Evolutionary conservation across 148 eudicot genomes (phyloP).

Genomic region (Heliosperma pusillum): DNA sequence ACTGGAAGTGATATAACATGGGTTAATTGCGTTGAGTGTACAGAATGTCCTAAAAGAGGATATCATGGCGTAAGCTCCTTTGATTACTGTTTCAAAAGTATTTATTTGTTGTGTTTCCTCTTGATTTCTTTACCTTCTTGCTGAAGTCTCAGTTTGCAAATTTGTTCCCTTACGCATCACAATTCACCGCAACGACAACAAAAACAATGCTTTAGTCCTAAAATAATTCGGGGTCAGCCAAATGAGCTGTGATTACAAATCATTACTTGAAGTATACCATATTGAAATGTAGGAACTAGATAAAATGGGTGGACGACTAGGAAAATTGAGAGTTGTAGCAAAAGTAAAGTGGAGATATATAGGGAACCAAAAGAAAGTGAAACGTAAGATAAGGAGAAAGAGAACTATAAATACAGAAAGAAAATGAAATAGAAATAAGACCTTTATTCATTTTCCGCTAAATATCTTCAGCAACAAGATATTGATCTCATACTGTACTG

Average conservation of each 20-base stretch:
- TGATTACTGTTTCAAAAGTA: background rate
- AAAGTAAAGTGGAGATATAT: too few relatives aligned
- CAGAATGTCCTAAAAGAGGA: constrained; percentile 79
- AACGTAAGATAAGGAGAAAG: background rate
- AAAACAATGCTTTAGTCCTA: background rate
- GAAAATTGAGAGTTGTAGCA: too few relatives aligned
- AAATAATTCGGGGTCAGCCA: background rate
- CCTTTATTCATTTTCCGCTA: background rate
- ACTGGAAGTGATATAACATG: constrained; percentile 93
- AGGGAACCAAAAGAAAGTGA: too few relatives aligned
- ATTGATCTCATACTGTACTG: too few relatives aligned
- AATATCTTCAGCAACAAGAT: background rate
- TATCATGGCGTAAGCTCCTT: constrained; percentile 67
- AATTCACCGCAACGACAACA: background rate
- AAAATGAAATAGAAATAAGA: background rate
- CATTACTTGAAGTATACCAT: too few relatives aligned
- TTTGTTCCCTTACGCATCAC: constrained; percentile 7
- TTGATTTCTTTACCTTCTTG: constrained; percentile 7
- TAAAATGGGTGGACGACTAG: too few relatives aligned
- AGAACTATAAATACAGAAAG: too few relatives aligned
- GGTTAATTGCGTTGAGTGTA: constrained; percentile 90
- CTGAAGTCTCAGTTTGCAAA: constrained; percentile 7
- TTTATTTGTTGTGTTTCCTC: background rate
- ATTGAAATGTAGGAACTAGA: too few relatives aligned
- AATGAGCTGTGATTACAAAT: too few relatives aligned